Conservation (phyloP, 306 rosid species). For the Spatholobus suberectus region DNA sequence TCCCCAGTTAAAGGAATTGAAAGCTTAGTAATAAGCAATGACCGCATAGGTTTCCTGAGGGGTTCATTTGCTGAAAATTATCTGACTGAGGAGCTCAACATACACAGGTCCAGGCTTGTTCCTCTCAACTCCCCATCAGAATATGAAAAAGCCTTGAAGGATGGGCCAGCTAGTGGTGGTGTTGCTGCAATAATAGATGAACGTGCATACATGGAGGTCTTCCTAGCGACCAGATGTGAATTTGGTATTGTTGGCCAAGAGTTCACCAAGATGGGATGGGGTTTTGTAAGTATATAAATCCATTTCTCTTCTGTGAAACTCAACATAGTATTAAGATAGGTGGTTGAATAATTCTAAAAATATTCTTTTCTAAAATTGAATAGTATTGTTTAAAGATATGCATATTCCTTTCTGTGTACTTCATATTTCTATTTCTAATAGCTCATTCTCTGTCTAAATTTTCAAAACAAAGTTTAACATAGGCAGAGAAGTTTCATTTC, state of each 20-base stretch:
- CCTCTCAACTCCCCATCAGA: constrained; percentile 60
- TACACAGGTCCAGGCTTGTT: constrained; percentile 66
- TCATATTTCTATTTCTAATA: neutral
- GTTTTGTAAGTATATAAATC: constrained; percentile 66
- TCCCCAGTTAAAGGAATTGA: constrained; percentile 78
- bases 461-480: neutral
- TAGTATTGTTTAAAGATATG: too few species aligned
- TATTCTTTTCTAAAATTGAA: too few species aligned
- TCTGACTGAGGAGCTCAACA: constrained; percentile 61
- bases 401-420: neutral
- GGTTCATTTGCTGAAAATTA: constrained; percentile 69
- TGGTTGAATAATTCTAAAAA: too few species aligned
- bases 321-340: neutral
- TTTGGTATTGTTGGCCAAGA: constrained; percentile 82
- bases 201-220: constrained; percentile 77
- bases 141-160: constrained; percentile 63
- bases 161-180: constrained; percentile 72
- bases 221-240: constrained; percentile 70
- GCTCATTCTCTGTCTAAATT: neutral
- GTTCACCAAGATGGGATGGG: constrained; percentile 92
- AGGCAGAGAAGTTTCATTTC: neutral
- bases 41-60: constrained; percentile 66
- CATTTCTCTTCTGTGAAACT: neutral
- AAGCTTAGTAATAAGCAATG: constrained; percentile 52
- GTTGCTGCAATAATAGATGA: constrained; percentile 80